Conservation (phyloP, 1,139 yeast species). For the Torulaspora globosa region DNA sequence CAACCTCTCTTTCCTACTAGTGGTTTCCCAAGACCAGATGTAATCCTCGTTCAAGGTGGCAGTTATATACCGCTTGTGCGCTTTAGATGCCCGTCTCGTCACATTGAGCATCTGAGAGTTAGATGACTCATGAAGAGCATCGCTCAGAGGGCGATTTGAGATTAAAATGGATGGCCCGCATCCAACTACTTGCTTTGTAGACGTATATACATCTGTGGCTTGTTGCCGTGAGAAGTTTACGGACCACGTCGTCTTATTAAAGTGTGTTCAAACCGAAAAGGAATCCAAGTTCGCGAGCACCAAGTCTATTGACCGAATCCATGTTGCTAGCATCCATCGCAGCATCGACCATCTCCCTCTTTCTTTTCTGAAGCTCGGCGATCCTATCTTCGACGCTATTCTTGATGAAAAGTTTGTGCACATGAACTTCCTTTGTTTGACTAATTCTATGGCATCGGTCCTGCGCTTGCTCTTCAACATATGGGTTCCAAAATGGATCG, state of each 20-base stretch:
- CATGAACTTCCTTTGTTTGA: conserved; percentile 68
- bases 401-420: conserved; percentile 62
- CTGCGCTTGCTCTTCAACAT: conserved; percentile 93
- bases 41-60: no score
- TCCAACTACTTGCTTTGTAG: neutral
- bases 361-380: conserved; percentile 65
- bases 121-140: no score
- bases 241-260: neutral
- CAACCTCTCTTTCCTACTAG: neutral
- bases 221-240: neutral
- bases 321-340: conserved; percentile 79
- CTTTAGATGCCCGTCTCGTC: neutral
- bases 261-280: conserved; percentile 64
- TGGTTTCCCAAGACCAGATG: no score
- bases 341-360: conserved; percentile 68
- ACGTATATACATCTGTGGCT: neutral
- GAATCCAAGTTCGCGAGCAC: conserved; percentile 68
- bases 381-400: conserved; percentile 85
- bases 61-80: neutral
- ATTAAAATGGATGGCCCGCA: neutral
- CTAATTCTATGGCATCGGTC: conserved; percentile 94
- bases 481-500: conserved; percentile 98
- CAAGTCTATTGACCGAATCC: conserved; percentile 59
- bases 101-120: no score
- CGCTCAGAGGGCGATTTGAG: neutral